Evolutionary conservation across 352 stramenopile species (phyloP), one percentile per base, ranked within the genome.

Genomic region (Phytophthora hibernalis): DNA sequence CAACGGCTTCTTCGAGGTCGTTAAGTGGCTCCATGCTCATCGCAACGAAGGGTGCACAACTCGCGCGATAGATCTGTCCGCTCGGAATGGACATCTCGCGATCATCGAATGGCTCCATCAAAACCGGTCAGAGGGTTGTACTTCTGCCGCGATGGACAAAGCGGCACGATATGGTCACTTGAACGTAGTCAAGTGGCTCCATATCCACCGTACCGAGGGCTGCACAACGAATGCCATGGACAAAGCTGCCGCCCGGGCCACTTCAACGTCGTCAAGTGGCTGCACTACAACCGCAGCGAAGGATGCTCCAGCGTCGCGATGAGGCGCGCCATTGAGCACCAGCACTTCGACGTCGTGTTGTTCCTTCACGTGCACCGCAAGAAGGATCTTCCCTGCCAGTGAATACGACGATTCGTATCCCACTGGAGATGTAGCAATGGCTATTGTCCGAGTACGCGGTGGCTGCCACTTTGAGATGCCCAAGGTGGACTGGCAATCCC

Each of bases 61-160:
- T 10, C 26, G 6, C 2, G 26, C 58, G 4, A 65, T 73, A 52
- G 16, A 68, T 18, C 11, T 42, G 8, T 47, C 65, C 13, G 65
- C 58, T 31, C 22, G 5, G 47, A 58, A 73, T 24, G 53, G 59
- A 1, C 59, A 70, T 9, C 21, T 73, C 20, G 38, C 43, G 7
- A 21, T 67, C 6, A 57, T 68, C 12, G 54, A 63, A n/a, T 72
- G 57, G 57, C 45, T 72, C 3, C 44, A 67, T 18, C 5, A 59
- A 7, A 38, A 59, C 20, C 53, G 64, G 42, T 16, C 24, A 8
- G 47, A 68, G 22, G 57, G 58, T 0, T 68, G 60, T 47, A 61
- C 65, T 6, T 21, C 30, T 12, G 13, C 21, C 5, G 51, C 65
- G 22, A 68, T 73, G 58, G 40, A 68, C 42, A 48, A 65, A 37